Base-by-base conservation (phyloP, 306 rosid species). In the Begonia peltatifolia region DNA sequence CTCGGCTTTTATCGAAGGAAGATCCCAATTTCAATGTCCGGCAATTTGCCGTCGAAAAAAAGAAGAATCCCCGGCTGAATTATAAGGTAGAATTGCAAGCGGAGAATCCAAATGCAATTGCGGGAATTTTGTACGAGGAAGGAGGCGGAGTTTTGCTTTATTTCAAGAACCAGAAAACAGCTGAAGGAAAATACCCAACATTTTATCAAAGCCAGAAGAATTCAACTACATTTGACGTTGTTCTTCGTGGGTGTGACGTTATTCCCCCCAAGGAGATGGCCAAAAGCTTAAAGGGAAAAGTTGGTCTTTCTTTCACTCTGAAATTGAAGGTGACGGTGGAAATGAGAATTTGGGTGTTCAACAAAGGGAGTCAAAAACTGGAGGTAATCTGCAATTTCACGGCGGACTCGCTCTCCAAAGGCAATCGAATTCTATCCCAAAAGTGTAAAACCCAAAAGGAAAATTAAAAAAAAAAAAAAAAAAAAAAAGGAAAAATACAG, bases 371-470 rank as follows among this genome's bases (percentile, higher is more conserved):
- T 12, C 44, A 60, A 30, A 53, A 18, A 38, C 69, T 69, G 41
- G 65, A 53, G 0, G 74, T 69, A 17, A 13, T 22, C 2, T 87
- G 93, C 43, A 54, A 57, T 6, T 11, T 78, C 9, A 71, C 49
- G 17, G 59, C 71, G 57, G 77, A 81, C 50, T 25, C 69, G 1
- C 73, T 86, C 70, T 74, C 66, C 2, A 65, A 66, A 53, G 59
- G 12, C 9, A 43, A 70, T 41, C 59, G 56, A 0, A n/a, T 82
- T 41, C 48, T 75, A 59, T 72, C 77, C 12, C 78, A 73, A 48
- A 63, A 74, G 56, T 81, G 92, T 15, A 17, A 57, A 23, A 71
- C 72, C 1, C 41, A 63, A 7, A 30, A 30, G 38, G 38, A 9
- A 30, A 30, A 30, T 30, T 30, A 9, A 30, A 30, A 4, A 5